phyloP scores from a whole-genome alignment of 2,329 filamentous ascomycete genomes.

The Exophiala bonariae region DNA sequence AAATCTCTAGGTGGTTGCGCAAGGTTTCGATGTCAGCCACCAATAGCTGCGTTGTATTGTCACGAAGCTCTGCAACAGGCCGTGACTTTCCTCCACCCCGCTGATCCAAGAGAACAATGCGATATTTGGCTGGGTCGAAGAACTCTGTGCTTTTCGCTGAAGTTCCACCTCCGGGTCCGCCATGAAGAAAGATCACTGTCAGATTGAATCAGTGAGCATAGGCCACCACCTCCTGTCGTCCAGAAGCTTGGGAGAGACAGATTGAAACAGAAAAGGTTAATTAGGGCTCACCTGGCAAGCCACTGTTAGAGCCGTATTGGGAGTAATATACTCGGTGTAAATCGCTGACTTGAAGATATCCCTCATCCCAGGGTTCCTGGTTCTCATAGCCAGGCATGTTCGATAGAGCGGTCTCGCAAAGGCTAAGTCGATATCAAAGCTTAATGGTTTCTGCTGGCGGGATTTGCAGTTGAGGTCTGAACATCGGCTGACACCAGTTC shows the following conservation, averaged over 20 bases:
- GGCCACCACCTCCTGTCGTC: background rate
- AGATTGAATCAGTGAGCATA: background rate
- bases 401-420: no score
- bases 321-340: constrained; percentile 40
- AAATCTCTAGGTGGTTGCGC: constrained; percentile 41
- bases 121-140: constrained; percentile 45
- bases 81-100: constrained; percentile 47
- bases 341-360: constrained; percentile 34
- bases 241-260: no score
- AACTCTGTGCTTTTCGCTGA: constrained; percentile 39
- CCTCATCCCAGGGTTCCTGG: constrained; percentile 35
- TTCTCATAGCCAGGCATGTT: constrained; percentile 32
- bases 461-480: no score
- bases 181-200: constrained; percentile 44
- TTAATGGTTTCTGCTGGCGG: no score
- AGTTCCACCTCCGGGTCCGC: constrained; percentile 43
- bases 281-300: constrained; percentile 37
- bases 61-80: constrained; percentile 40
- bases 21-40: constrained; percentile 48
- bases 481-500: no score
- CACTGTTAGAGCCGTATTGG: constrained; percentile 40
- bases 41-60: constrained; percentile 49
- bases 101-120: constrained; percentile 50
- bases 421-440: no score
- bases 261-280: no score